Conservation (phyloP, 2,329 filamentous ascomycete species). For the Ustilaginoidea virens region DNA sequence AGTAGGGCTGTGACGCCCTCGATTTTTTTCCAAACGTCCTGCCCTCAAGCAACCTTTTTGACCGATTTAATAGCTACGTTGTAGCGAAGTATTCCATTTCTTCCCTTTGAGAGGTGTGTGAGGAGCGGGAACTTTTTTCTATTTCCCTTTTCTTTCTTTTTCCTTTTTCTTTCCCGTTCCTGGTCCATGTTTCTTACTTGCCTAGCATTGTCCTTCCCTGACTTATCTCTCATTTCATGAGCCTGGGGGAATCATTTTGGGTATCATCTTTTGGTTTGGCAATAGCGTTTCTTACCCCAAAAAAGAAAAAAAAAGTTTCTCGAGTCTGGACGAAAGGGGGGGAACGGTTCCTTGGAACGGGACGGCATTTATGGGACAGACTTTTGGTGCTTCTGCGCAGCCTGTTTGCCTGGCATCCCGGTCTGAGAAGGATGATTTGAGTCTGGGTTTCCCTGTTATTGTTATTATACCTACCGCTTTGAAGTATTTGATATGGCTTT, state of each 20-base stretch:
- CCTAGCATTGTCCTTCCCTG: not conserved
- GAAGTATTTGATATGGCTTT: not conserved
- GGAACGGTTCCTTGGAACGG: too few relatives aligned
- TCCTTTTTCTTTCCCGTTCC: not conserved
- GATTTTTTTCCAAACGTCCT: slow-evolving; percentile 9
- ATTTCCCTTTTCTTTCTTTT: not conserved
- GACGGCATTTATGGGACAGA: too few relatives aligned
- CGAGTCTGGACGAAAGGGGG: too few relatives aligned
- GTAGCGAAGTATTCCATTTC: slow-evolving; percentile 2
- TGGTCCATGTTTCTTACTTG: slow-evolving; percentile 2
- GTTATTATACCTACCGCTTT: too few relatives aligned
- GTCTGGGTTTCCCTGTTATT: too few relatives aligned
- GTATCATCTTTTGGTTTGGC: slow-evolving; percentile 3
- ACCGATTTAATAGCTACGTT: slow-evolving; percentile 17
- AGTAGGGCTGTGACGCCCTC: slow-evolving; percentile 26
- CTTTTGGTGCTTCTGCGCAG: too few relatives aligned
- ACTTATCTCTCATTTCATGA: not conserved
- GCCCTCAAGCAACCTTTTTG: slow-evolving; percentile 10
- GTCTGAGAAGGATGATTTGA: too few relatives aligned
- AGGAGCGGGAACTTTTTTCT: slow-evolving; percentile 5
- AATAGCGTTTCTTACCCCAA: slow-evolving; percentile 3
- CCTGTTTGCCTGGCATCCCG: too few relatives aligned
- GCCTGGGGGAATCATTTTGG: slow-evolving; percentile 2
- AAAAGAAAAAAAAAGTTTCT: too few relatives aligned
- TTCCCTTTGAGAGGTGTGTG: not conserved